These are phyloP conservation scores for Penicillium nucicola DNA, from an alignment of 495 filamentous ascomycete species.

Conservation along the genomic window DNA sequence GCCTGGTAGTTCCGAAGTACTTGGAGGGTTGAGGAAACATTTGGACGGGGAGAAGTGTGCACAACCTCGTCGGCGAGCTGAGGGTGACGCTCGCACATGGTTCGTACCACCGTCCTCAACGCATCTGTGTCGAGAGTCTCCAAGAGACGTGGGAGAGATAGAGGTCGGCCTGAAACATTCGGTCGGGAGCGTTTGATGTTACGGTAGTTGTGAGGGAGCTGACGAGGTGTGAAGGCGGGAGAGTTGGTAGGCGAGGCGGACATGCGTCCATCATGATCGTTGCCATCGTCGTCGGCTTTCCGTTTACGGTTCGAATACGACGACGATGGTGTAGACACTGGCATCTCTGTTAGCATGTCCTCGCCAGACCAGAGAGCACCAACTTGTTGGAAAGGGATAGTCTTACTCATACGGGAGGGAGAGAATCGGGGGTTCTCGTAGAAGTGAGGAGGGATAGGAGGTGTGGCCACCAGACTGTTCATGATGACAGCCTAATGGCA, in stretches of 20 bases:
- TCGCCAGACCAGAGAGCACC: not conserved
- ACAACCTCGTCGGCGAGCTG: constrained; percentile 72
- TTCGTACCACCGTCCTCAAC: constrained; percentile 75
- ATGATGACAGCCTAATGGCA: constrained; percentile 50
- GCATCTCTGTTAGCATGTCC: constrained; percentile 19
- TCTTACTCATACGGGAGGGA: constrained; percentile 65
- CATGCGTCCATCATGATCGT: constrained; percentile 73
- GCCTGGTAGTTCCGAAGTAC: constrained; percentile 81
- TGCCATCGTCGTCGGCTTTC: constrained; percentile 79
- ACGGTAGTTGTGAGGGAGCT: constrained; percentile 59
- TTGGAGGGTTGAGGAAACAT: constrained; percentile 70
- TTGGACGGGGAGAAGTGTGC: constrained; percentile 79
- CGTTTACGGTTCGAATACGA: constrained; percentile 66
- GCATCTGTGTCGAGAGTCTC: constrained; percentile 86
- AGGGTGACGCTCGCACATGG: constrained; percentile 86
- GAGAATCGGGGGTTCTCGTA: constrained; percentile 69
- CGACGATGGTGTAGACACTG: constrained; percentile 55
- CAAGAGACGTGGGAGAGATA: constrained; percentile 77
- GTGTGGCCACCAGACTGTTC: constrained; percentile 61
- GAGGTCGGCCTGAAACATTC: constrained; percentile 73
- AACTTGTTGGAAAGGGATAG: constrained; percentile 1
- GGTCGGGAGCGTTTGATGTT: constrained; percentile 61
- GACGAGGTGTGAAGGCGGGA: constrained; percentile 64
- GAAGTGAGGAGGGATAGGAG: constrained; percentile 73
- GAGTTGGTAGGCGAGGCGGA: constrained; percentile 79